Evolutionary conservation across 176 grass and related monocot genomes (phyloP), one percentile per base, ranked within the genome.

Genomic region (Avena atlantica): DNA sequence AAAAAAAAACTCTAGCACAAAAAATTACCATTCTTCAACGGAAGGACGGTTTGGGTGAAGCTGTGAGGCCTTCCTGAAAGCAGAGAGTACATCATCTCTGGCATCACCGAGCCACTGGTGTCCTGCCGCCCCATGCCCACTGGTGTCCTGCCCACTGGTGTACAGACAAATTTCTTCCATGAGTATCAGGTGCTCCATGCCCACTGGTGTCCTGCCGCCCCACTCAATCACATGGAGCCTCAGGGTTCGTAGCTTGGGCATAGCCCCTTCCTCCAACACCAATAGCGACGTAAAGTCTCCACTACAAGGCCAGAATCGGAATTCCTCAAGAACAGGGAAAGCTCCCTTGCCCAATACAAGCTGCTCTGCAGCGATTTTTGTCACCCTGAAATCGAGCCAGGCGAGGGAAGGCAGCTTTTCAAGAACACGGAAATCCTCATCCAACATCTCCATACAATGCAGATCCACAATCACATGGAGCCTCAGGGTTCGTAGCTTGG

Each of bases 221-320:
- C 65, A 66, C 4, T 6, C 0, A 3, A 0, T 2, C 15, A 3
- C 5, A 0, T 3, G 0, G 2, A 36, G 16, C 34, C 2, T 2
- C 13, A 69, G 15, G 31, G 3, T 4, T 69, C 1, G 66, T 40
- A 69, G 16, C 0, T 40, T 68, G 65, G 65, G 65, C 65, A 68
- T 17, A 16, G 15, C 1, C 16, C 66, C 66, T 9, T 1, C 66
- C 31, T 37, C 15, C 1, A 69, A 69, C 31, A 34, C 15, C 31
- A 69, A 36, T 2, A 37, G 40, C 16, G 2, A 29, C 0, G 0
- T 0, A 69, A 17, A 7, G 3, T 69, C 66, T 0, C 9, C 31
- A 0, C 0, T 0, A 0, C 6, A 19, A 3, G 14, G 55, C 8
- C 15, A 37, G 8, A 3, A 4, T 0, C 1, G 0, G 15, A 69